These are phyloP conservation scores for Candida krabiensis DNA, from an alignment of 805 yeast species.

Conservation along the genomic window DNA sequence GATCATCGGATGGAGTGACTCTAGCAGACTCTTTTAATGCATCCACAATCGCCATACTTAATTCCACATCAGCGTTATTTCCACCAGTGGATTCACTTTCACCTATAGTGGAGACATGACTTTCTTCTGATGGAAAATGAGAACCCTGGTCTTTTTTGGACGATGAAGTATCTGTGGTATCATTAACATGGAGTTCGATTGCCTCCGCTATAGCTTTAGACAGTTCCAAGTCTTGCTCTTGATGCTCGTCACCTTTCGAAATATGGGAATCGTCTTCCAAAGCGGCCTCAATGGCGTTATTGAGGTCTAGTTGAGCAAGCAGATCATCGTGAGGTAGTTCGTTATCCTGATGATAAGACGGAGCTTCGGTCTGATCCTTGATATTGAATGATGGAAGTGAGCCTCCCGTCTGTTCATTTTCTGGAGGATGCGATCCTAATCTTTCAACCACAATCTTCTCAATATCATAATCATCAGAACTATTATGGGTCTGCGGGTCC, in stretches of 20 bases:
- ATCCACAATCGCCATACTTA: slow-evolving; percentile 19
- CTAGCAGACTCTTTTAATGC: slow-evolving; percentile 13
- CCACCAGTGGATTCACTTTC: too few species aligned
- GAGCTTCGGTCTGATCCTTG: slow-evolving; percentile 1
- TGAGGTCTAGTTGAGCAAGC: slow-evolving; percentile 22
- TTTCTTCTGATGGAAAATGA: slow-evolving; percentile 1
- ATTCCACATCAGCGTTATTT: slow-evolving; percentile 18
- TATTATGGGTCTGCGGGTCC: too few species aligned
- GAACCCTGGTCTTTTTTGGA: slow-evolving; percentile 1
- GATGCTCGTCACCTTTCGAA: slow-evolving; percentile 6
- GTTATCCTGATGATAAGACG: neutral
- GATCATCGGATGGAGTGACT: too few species aligned
- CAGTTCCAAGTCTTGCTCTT: slow-evolving; percentile 15
- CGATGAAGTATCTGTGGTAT: neutral
- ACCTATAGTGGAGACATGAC: too few species aligned
- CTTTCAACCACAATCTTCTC: too few species aligned
- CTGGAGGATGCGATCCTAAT: too few species aligned
- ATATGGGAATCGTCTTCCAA: slow-evolving; percentile 13
- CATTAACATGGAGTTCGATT: slow-evolving; percentile 11
- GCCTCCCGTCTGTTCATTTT: too few species aligned
- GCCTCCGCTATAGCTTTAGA: slow-evolving; percentile 28
- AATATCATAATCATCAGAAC: too few species aligned
- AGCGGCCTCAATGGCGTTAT: slow-evolving; percentile 29
- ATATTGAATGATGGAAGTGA: too few species aligned
- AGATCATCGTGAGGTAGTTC: slow-evolving; percentile 12